phyloP scores from a whole-genome alignment of 148 eudicot species.

The Fagopyrum tataricum region DNA sequence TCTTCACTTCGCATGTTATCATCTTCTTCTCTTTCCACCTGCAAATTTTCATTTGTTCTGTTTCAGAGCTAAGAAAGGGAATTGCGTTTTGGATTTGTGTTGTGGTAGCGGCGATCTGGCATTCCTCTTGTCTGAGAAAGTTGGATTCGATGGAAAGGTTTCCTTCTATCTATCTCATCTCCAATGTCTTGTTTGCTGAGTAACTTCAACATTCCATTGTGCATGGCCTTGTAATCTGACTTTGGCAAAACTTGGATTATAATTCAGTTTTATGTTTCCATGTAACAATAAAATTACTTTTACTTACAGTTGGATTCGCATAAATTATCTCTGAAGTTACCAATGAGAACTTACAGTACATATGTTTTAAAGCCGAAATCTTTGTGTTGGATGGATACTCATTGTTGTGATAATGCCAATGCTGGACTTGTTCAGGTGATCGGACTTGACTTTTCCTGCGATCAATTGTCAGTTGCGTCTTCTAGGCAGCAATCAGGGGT shows the following conservation, averaged over 20 bases:
- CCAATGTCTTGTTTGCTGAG: no score
- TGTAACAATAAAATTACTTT: no score
- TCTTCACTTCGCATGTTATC: not conserved
- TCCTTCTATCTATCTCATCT: constrained; percentile 8
- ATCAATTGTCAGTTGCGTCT: constrained; percentile 61
- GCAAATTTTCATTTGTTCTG: constrained; percentile 7
- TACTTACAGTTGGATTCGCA: not conserved
- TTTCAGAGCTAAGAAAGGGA: constrained; percentile 70
- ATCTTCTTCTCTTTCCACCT: not conserved
- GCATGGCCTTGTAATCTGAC: no score
- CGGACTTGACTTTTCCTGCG: constrained; percentile 75
- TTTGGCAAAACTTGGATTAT: no score
- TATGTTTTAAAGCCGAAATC: not conserved
- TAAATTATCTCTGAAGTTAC: not conserved
- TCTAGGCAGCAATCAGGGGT: constrained; percentile 45
- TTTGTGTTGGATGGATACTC: not conserved
- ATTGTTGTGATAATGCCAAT: not conserved
- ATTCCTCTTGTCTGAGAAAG: constrained; percentile 78
- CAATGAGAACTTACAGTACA: not conserved
- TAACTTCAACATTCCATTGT: no score
- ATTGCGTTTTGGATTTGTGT: constrained; percentile 76
- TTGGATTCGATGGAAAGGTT: constrained; percentile 83
- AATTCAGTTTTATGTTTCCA: no score
- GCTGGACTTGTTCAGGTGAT: constrained; percentile 44
- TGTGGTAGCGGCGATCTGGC: constrained; percentile 99